Evolutionary conservation across 2,329 filamentous ascomycete genomes (phyloP).

Genomic region (Talaromyces marneffei): DNA sequence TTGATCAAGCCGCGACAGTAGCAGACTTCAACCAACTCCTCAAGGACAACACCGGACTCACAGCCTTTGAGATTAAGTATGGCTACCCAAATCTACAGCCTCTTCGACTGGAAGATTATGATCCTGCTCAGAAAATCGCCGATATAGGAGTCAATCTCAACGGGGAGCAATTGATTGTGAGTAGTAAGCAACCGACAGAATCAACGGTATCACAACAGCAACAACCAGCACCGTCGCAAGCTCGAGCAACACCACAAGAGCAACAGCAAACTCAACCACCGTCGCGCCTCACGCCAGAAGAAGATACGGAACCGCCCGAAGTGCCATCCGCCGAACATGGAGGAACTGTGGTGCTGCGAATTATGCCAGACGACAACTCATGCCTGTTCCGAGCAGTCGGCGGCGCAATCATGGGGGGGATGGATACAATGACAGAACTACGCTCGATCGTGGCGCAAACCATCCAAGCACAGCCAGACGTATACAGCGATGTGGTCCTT

Average conservation of each 20-base stretch:
- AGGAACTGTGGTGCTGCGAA: conserved; percentile 65
- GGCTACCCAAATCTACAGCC: conserved; percentile 69
- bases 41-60: conserved; percentile 57
- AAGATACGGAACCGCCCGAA: conserved; percentile 56
- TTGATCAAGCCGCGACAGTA: conserved; percentile 58
- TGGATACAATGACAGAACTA: conserved; percentile 65
- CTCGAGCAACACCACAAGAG: not conserved
- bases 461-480: conserved; percentile 66
- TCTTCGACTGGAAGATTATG: conserved; percentile 55
- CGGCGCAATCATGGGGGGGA: conserved; percentile 63
- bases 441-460: conserved; percentile 71
- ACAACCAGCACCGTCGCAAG: conserved; percentile 2
- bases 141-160: conserved; percentile 58
- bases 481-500: conserved; percentile 71
- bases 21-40: conserved; percentile 38
- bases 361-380: conserved; percentile 96
- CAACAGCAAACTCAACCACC: not conserved
- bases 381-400: conserved; percentile 90
- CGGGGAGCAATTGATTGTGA: conserved; percentile 64
- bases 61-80: conserved; percentile 70
- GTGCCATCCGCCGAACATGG: conserved; percentile 52
- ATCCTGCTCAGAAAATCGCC: conserved; percentile 45
- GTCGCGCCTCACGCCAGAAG: conserved; percentile 2
- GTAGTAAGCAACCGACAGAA: conserved; percentile 30
- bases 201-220: conserved; percentile 10